These are phyloP conservation scores for Kalanchoe fedtschenkoi DNA, from an alignment of 164 flowering plant species.

Conservation along the genomic window DNA sequence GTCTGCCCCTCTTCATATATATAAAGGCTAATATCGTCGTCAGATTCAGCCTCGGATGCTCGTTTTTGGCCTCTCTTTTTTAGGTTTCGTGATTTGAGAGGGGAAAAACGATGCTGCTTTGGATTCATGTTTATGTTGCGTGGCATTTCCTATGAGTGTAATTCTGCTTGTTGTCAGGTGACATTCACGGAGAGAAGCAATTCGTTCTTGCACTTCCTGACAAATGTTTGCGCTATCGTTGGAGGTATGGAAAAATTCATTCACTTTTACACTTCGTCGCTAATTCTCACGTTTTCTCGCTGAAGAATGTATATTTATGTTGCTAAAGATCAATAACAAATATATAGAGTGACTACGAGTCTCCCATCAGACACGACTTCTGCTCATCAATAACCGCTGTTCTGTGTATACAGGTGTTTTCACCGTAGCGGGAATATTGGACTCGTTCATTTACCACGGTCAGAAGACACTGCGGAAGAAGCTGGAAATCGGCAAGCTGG, in stretches of 20 bases:
- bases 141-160: neutral
- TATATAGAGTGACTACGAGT: too few relatives aligned
- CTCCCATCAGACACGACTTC: too few relatives aligned
- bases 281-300: too few relatives aligned
- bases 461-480: conserved; percentile 55
- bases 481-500: conserved; percentile 46
- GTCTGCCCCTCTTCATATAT: conserved; percentile 17
- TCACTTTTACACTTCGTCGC: neutral
- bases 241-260: conserved; percentile 40
- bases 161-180: conserved; percentile 34
- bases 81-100: too few relatives aligned
- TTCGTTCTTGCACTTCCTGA: conserved; percentile 56
- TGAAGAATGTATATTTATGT: too few relatives aligned
- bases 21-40: neutral
- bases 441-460: conserved; percentile 58
- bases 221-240: conserved; percentile 55
- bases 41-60: neutral
- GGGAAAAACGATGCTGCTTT: too few relatives aligned
- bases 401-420: conserved; percentile 37
- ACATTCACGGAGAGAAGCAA: conserved; percentile 37
- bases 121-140: neutral
- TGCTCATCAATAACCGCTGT: neutral
- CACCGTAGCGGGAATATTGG: conserved; percentile 60
- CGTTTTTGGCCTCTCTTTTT: too few relatives aligned
- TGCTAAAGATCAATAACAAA: too few relatives aligned